phyloP scores from a whole-genome alignment of 495 filamentous ascomycete species.

The Penicillium pancosmium region DNA sequence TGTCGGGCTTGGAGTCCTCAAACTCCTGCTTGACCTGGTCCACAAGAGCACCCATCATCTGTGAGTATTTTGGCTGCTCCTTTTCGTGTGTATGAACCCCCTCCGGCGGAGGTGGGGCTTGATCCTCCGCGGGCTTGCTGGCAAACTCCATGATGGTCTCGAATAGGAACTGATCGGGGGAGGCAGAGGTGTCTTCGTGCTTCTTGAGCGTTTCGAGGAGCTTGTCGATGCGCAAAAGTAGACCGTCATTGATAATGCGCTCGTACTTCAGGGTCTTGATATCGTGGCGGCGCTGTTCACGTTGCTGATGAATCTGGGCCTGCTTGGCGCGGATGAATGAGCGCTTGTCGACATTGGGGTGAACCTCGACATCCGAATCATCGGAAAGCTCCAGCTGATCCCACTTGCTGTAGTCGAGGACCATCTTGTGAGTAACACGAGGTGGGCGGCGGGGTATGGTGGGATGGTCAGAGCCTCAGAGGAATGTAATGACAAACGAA shows the following conservation, averaged over 20 bases:
- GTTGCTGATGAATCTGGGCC: conserved; percentile 90
- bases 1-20: conserved; percentile 64
- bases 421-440: conserved; percentile 60
- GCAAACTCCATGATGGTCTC: conserved; percentile 80
- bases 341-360: conserved; percentile 97
- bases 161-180: conserved; percentile 82
- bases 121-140: conserved; percentile 69
- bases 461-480: conserved; percentile 8
- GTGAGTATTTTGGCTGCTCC: conserved; percentile 82
- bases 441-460: conserved; percentile 29
- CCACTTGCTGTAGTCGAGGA: conserved; percentile 96
- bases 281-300: conserved; percentile 77
- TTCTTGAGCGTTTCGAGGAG: conserved; percentile 71
- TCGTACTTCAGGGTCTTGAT: conserved; percentile 94
- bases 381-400: conserved; percentile 94
- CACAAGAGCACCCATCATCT: conserved; percentile 91
- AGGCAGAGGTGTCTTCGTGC: conserved; percentile 69
- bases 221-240: conserved; percentile 78
- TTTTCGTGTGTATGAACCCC: conserved; percentile 75
- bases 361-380: conserved; percentile 97
- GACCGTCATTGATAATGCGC: conserved; percentile 86
- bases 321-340: conserved; percentile 99
- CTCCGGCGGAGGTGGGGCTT: conserved; percentile 69
- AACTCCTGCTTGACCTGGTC: conserved; percentile 94
- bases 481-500: neutral